A percentile compares a stretch with the other conserved stretches of the same genome.
These are phyloP conservation scores for Sporothrix dimorphospora DNA, from an alignment of 2,329 filamentous ascomycete genomes.

Conservation along the genomic window DNA sequence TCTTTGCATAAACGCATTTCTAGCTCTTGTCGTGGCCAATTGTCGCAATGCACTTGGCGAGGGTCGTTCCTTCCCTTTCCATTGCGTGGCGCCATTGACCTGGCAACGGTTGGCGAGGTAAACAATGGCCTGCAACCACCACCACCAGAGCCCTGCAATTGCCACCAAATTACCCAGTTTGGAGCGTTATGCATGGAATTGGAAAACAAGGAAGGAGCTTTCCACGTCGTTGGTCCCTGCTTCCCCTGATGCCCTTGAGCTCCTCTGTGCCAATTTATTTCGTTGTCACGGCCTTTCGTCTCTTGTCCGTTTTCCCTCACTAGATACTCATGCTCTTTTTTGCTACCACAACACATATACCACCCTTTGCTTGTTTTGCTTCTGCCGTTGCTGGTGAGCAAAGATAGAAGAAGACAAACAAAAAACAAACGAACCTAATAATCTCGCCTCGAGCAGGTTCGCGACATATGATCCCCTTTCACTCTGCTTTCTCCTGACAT, in stretches of 20 bases:
- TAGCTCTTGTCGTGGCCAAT: not conserved
- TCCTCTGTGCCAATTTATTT: not conserved
- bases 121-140: conserved; percentile 26
- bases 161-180: not conserved
- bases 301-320: not conserved
- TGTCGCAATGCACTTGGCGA: not conserved
- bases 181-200: not conserved
- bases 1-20: not conserved
- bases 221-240: not conserved
- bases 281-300: not conserved
- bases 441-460: not conserved
- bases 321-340: not conserved
- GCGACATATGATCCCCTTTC: not conserved
- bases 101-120: conserved; percentile 32
- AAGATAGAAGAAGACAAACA: not conserved
- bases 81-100: conserved; percentile 28
- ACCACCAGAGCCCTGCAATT: not conserved
- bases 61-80: not conserved
- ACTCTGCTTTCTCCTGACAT: not conserved
- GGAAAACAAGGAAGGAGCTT: conserved; percentile 13
- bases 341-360: not conserved
- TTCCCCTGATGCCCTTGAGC: not conserved
- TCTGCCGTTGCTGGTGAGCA: not conserved
- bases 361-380: conserved; percentile 3
- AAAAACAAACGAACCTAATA: not conserved